phyloP scores from a whole-genome alignment of 1,139 yeast species.

The Geotrichum klebahnii region DNA sequence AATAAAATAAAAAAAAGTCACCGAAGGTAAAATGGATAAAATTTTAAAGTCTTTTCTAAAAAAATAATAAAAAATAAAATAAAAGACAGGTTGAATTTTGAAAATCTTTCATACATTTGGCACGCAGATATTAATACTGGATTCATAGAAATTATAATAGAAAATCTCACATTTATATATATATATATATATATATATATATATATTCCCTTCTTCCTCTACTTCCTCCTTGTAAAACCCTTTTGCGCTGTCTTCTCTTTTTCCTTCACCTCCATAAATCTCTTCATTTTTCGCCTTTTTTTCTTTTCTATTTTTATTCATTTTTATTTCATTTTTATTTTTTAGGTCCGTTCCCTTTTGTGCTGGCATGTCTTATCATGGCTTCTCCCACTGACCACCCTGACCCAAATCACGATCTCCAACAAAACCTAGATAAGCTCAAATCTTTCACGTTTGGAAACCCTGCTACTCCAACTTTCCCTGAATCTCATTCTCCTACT shows the following conservation, averaged over 20 bases:
- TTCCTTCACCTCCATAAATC: not conserved
- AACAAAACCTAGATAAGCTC: constrained; percentile 2
- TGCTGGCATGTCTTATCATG: too few species aligned
- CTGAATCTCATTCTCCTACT: not conserved
- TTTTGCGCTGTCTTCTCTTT: not conserved
- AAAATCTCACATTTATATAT: too few species aligned
- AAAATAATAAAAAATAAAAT: too few species aligned
- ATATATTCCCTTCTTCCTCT: not conserved
- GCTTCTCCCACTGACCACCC: not conserved
- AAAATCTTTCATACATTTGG: too few species aligned
- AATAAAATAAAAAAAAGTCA: too few species aligned
- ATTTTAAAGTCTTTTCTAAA: too few species aligned
- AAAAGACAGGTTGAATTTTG: too few species aligned
- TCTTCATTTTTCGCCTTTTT: not conserved
- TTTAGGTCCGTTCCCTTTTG: too few species aligned
- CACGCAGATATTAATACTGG: too few species aligned
- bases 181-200: not conserved
- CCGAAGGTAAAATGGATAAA: too few species aligned
- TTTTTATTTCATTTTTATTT: not conserved
- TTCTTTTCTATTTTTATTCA: not conserved
- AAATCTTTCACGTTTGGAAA: constrained; percentile 1
- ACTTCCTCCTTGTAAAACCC: not conserved
- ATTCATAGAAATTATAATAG: too few species aligned
- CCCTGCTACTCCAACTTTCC: not conserved
- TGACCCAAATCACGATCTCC: not conserved